Conservation (phyloP, 1,139 yeast species). For the Taiozyma sp. region DNA sequence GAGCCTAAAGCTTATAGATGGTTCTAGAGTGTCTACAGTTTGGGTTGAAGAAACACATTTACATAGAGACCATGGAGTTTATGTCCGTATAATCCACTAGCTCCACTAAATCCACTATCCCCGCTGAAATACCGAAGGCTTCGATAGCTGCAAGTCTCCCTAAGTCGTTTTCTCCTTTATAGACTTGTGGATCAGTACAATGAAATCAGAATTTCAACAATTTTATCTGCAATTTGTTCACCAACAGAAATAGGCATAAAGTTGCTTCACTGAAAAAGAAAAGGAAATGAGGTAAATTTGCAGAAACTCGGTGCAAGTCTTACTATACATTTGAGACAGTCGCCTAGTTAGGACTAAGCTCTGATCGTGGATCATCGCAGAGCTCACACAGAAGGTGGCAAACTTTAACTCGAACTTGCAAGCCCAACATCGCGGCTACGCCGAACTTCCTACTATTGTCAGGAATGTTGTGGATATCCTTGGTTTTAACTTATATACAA, state of each 20-base stretch:
- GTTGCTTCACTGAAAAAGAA: neutral
- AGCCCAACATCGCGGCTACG: conserved; percentile 14
- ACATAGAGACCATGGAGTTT: too few species aligned
- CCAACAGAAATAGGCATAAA: neutral
- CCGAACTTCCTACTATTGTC: neutral
- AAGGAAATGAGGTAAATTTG: neutral
- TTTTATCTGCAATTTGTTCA: too few species aligned
- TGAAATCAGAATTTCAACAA: too few species aligned
- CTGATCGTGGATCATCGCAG: neutral
- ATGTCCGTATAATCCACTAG: too few species aligned
- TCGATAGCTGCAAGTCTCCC: too few species aligned
- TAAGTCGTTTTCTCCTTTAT: too few species aligned
- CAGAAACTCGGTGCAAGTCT: neutral
- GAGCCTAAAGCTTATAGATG: too few species aligned
- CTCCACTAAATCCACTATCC: too few species aligned
- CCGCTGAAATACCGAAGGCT: too few species aligned
- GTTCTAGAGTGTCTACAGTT: too few species aligned
- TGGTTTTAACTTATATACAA: neutral
- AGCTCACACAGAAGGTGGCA: neutral
- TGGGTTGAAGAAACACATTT: too few species aligned
- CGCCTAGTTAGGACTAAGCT: neutral
- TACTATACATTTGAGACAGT: neutral
- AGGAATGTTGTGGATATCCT: neutral
- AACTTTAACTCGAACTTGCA: neutral
- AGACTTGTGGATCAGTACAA: too few species aligned